Conservation (phyloP, 1,284 basidiomycete genomes). For the Meira miltonrushii region DNA sequence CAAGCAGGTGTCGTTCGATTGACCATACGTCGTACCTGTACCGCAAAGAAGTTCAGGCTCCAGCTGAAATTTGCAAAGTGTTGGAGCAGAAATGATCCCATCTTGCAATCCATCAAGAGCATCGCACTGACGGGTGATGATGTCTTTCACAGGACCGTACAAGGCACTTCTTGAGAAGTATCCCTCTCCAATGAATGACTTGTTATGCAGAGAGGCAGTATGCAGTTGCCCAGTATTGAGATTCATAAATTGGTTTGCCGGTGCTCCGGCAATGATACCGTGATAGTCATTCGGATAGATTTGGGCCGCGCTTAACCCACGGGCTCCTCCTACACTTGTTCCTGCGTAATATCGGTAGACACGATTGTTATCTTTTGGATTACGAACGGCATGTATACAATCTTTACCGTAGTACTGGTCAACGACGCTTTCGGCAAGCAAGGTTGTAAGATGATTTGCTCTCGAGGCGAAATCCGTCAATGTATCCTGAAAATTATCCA, state of each 20-base stretch:
- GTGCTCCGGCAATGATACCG: slow-evolving; percentile 47
- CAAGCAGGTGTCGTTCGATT: slow-evolving; percentile 5
- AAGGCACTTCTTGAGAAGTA: slow-evolving; percentile 12
- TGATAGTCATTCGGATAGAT: slow-evolving; percentile 46
- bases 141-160: slow-evolving; percentile 24
- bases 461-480: slow-evolving; percentile 17
- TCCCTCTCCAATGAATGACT: slow-evolving; percentile 7
- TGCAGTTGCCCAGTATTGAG: slow-evolving; percentile 21
- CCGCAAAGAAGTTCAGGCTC: slow-evolving; percentile 16
- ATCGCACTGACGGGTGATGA: slow-evolving; percentile 52
- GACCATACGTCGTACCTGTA: slow-evolving; percentile 2
- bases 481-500: slow-evolving; percentile 14
- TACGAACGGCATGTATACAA: slow-evolving; percentile 7
- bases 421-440: slow-evolving; percentile 16
- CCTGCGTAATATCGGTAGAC: slow-evolving; percentile 25
- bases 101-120: slow-evolving; percentile 50
- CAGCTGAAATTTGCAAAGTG: slow-evolving; percentile 18
- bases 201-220: slow-evolving; percentile 13
- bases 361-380: slow-evolving; percentile 4
- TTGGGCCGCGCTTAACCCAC: slow-evolving; percentile 35
- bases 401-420: slow-evolving; percentile 17
- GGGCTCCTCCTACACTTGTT: slow-evolving; percentile 45
- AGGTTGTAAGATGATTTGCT: slow-evolving; percentile 11
- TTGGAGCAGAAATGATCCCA: slow-evolving; percentile 49
- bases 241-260: slow-evolving; percentile 41